These are phyloP conservation scores for Thermochaetoides thermophila DNA, from an alignment of 495 filamentous ascomycete species.

Conservation along the genomic window DNA sequence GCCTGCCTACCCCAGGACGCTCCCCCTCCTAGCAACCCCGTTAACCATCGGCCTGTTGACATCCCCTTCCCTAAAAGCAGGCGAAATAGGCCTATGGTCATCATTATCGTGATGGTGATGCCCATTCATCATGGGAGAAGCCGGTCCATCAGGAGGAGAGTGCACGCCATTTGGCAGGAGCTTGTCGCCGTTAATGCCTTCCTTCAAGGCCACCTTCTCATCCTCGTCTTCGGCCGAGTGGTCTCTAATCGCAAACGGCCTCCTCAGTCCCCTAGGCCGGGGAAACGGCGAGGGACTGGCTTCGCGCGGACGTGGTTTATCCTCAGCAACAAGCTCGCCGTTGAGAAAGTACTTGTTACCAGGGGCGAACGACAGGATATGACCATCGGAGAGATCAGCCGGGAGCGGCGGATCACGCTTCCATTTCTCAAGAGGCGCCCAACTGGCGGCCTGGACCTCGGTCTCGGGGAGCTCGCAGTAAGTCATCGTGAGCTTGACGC, in stretches of 20 bases:
- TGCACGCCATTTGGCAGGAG: conserved; percentile 22
- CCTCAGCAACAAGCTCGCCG: conserved; percentile 29
- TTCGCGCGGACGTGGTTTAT: conserved; percentile 17
- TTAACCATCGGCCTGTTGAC: too few species aligned
- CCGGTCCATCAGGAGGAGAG: conserved; percentile 14
- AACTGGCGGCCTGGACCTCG: conserved; percentile 22
- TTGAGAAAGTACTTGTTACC: conserved; percentile 33
- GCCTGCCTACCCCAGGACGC: too few species aligned
- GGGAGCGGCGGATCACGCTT: conserved; percentile 38
- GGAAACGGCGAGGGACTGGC: conserved; percentile 32
- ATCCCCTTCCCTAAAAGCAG: too few species aligned
- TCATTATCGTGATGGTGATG: too few species aligned
- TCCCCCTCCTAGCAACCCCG: too few species aligned
- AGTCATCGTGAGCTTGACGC: conserved; percentile 39
- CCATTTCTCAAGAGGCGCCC: conserved; percentile 31
- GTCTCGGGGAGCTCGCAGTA: conserved; percentile 37
- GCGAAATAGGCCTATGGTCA: too few species aligned
- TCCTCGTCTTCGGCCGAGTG: too few species aligned
- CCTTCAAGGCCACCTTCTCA: too few species aligned
- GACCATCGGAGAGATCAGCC: conserved; percentile 19
- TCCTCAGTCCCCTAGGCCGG: conserved; percentile 29
- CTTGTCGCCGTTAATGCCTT: too few species aligned
- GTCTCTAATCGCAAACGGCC: too few species aligned
- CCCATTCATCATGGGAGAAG: conserved; percentile 3
- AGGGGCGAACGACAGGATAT: too few species aligned